Conservation (phyloP, 2,329 filamentous ascomycete species). For the Xylariaceae sp. region DNA sequence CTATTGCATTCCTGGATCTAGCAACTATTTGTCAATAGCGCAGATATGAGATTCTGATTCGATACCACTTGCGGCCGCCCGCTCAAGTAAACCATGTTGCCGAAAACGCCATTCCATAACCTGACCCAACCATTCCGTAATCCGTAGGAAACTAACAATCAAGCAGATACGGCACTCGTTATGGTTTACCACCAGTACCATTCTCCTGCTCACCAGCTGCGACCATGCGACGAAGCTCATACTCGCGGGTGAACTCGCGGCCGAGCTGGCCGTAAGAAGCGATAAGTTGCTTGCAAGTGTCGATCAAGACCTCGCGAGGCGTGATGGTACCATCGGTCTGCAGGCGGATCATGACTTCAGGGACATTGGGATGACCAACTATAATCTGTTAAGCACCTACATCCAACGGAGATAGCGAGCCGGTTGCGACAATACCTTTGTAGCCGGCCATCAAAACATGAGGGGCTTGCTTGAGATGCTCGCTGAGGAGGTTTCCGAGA, state of each 20-base stretch:
- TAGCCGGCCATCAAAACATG: conserved; percentile 92
- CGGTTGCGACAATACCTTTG: conserved; percentile 64
- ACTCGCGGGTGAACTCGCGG: conserved; percentile 91
- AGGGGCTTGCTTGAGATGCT: conserved; percentile 82
- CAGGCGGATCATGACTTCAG: conserved; percentile 73
- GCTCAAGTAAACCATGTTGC: conserved; percentile 14
- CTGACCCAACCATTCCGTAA: conserved; percentile 22
- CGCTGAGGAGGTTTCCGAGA: conserved; percentile 85
- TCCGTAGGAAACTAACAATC: conserved; percentile 14
- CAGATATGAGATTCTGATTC: conserved; percentile 13
- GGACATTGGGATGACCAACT: conserved; percentile 66
- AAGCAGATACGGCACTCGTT: conserved; percentile 20
- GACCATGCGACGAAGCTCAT: conserved; percentile 85
- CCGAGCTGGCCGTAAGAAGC: conserved; percentile 79
- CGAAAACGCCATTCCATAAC: conserved; percentile 22
- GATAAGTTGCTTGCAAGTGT: conserved; percentile 82
- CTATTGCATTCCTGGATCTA: conserved; percentile 12
- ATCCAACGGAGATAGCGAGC: conserved; percentile 36
- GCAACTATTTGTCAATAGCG: conserved; percentile 6
- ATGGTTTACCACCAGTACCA: conserved; percentile 41
- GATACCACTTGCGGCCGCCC: conserved; percentile 2
- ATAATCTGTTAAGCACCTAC: conserved; percentile 21
- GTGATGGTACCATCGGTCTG: conserved; percentile 89
- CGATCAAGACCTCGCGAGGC: conserved; percentile 86
- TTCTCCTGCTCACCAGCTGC: conserved; percentile 65